These are phyloP conservation scores for Phialemonium atrogriseum DNA, from an alignment of 2,329 filamentous ascomycete species.

Conservation along the genomic window DNA sequence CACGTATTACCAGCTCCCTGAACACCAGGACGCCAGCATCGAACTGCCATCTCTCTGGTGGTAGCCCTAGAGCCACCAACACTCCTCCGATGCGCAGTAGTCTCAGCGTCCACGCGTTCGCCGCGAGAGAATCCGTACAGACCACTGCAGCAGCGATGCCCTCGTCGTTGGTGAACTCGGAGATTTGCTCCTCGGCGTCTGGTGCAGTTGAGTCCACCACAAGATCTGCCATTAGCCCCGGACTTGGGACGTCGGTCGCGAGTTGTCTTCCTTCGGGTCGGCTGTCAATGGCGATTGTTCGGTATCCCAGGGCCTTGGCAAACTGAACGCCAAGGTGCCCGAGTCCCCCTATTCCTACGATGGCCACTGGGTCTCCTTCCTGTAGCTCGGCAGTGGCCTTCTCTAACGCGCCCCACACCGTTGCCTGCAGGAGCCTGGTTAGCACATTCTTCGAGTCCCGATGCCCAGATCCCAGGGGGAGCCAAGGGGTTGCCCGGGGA, in stretches of 20 bases:
- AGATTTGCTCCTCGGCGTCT: conserved; percentile 12
- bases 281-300: conserved; percentile 26
- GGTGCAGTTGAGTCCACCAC: conserved; percentile 17
- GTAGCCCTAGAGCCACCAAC: conserved; percentile 21
- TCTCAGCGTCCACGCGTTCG: conserved; percentile 20
- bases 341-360: conserved; percentile 26
- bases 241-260: conserved; percentile 17
- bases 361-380: conserved; percentile 17
- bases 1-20: conserved; percentile 19
- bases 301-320: conserved; percentile 24
- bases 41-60: conserved; percentile 21
- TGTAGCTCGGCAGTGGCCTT: conserved; percentile 16
- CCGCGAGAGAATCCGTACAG: conserved; percentile 22
- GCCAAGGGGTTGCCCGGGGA: background rate
- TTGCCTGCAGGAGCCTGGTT: conserved; percentile 13
- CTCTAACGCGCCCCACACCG: conserved; percentile 24
- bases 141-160: conserved; percentile 21
- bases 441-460: conserved; percentile 1
- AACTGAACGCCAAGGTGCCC: conserved; percentile 27
- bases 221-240: conserved; percentile 16
- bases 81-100: conserved; percentile 20
- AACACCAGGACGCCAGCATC: conserved; percentile 21
- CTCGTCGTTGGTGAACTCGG: conserved; percentile 19
- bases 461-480: too few species aligned
- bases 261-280: conserved; percentile 18